Base-by-base conservation (phyloP, 2,329 filamentous ascomycete species). In the Calonectria naviculata region DNA sequence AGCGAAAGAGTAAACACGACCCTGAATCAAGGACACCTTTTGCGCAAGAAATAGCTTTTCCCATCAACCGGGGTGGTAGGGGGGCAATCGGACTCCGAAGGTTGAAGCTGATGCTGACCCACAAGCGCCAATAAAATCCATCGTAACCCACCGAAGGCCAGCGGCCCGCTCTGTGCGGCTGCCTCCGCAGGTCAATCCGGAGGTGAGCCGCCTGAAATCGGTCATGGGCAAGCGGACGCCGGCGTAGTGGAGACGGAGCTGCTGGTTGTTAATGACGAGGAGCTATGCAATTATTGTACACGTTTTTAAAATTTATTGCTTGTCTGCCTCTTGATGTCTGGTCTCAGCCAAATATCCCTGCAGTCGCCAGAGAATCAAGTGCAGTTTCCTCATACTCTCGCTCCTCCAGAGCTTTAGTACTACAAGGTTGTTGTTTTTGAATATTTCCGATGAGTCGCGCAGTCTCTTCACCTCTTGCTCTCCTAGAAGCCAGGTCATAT, bases 281-380 rank as follows among this genome's bases (percentile, higher is more conserved):
- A 41, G 9, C 24, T n/a, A 61, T 52, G 7, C 36, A 29, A 21
- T 12, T 31, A 19, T 47, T 24, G 38, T 46, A 31, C 34, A 49
- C 8, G 12, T 24, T 36, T 28, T 66, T 9, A 28, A 49, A 28
- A 52, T 61, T 38, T 34, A 29, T 46, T 49, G 58, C 5, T 26
- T 47, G 15, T 36, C 31, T 47, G 65, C 24, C 41, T 52, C 54
- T 60, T 54, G 44, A 24, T 21, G 36, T 24, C 7, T 58, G 5
- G 34, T 58, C 26, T 74, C 60, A 19, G 75, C 77, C 26, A 90
- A 56, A 74, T 89, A 92, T 1, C 89, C 89, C 71, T 92, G 88
- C 10, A 92, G 78, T 71, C 86, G 88, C 90, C 90, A 92, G 9
- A 92, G 82, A 65, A 85, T 82, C 66, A 86, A 68, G 78, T 90